Base-by-base conservation (phyloP, 768 basidiomycete genomes). In the Phaffia tasmanica region DNA sequence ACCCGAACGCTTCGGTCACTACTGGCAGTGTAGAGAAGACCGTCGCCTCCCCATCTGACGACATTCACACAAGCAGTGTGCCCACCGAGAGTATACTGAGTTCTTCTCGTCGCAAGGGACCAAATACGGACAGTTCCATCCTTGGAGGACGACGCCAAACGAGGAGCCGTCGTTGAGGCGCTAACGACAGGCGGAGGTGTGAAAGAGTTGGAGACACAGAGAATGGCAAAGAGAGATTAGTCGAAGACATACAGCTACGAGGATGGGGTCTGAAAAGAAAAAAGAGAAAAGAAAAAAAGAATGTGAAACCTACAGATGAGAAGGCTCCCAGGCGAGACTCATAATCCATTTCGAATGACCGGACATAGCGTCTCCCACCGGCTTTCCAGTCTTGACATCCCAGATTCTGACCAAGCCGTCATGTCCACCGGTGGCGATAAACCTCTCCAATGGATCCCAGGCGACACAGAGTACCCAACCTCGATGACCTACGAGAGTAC, bases 311-410 rank as follows among this genome's bases (percentile, higher is more conserved):
- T 72, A 91, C 86, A 95, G 79, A 76, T 97, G 94, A 57, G 92
- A 85, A 6, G 95, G 94, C 74, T 98, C 95, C 90, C 93, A 98
- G 48, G 91, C 83, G 27, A 99, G 81, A 19, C 88, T 88, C 3
- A 87, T 98, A 67, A 98, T 85, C 91, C 93, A 97, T 79, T 98
- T 97, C 32, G 88, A 81, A 73, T 99, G 95, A 0, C 95, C 94
- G 72, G 85, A 88, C 71, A 98, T 78, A 0, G 88, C 88, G 63
- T 92, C 88, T 9, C 94, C 92, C 23, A 89, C 80, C 0, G 89
- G 80, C 72, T 89, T 89, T 30, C 95, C 93, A 0, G 86, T 86
- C 74, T 86, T 88, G 18, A 91, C 92, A 72, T 95, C 88, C 95
- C 94, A 99, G 67, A 98, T 76, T 60, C 91, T 80, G 29, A 88